Percentiles rank a stretch among this genome's conserved stretches.
Conservation (phyloP, 176 grass and related monocot species). For the Alloteropsis semialata region DNA sequence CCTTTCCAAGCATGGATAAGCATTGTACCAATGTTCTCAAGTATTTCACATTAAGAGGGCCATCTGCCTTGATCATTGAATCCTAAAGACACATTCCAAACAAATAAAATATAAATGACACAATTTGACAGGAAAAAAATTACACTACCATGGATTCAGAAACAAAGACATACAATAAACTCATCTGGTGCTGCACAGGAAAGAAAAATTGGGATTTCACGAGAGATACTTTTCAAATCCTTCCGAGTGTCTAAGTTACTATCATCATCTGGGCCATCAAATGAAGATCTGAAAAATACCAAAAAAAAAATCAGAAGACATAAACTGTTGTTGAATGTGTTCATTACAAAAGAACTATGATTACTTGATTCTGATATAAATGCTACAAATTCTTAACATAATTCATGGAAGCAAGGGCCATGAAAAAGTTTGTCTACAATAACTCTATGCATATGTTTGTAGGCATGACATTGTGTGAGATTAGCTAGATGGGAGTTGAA, state of each 20-base stretch:
- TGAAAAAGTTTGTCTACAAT: neutral
- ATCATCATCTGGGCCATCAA: slow-evolving; percentile 85
- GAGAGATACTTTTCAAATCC: slow-evolving; percentile 57
- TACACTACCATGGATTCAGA: neutral
- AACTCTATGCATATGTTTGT: neutral
- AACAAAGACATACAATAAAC: slow-evolving; percentile 74
- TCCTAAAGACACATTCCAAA: slow-evolving; percentile 59
- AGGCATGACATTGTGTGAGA: slow-evolving; percentile 6
- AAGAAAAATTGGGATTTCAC: slow-evolving; percentile 77
- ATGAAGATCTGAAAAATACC: slow-evolving; percentile 66
- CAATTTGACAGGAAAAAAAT: slow-evolving; percentile 1
- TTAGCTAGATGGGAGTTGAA: slow-evolving; percentile 13
- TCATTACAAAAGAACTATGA: neutral
- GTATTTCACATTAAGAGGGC: slow-evolving; percentile 73
- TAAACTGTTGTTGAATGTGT: neutral
- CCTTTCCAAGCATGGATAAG: slow-evolving; percentile 97
- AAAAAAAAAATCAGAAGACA: slow-evolving; percentile 7
- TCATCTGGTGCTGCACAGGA: slow-evolving; percentile 89
- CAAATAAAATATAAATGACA: slow-evolving; percentile 27
- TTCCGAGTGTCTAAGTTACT: slow-evolving; percentile 53
- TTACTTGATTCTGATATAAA: slow-evolving; percentile 1
- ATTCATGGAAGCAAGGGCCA: slow-evolving; percentile 20
- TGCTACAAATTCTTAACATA: slow-evolving; percentile 9
- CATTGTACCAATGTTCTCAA: slow-evolving; percentile 90
- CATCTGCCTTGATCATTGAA: slow-evolving; percentile 76